Conservation (phyloP, 73 alveolate species). For the Paramecium caudatum region DNA sequence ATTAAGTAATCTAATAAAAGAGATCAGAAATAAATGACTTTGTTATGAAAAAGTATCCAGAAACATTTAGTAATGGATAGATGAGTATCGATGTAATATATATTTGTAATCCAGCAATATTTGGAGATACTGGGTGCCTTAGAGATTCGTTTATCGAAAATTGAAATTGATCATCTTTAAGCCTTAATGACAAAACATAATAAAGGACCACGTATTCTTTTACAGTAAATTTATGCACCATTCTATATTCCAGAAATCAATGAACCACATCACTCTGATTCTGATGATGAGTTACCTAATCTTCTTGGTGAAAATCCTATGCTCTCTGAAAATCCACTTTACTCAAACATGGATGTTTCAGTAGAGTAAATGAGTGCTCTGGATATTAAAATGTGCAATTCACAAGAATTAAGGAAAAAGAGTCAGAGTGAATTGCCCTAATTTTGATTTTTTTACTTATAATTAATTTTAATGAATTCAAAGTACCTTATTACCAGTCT, state of each 20-base stretch:
- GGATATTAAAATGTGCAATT: slow-evolving; percentile 45
- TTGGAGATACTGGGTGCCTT: not conserved
- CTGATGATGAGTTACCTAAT: slow-evolving; percentile 22
- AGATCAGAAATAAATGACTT: not conserved
- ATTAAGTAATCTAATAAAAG: not conserved
- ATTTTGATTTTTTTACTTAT: not conserved
- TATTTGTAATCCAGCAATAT: not conserved
- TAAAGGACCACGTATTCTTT: not conserved
- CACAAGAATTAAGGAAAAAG: slow-evolving; percentile 45
- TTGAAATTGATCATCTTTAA: slow-evolving; percentile 2
- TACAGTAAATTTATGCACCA: slow-evolving; percentile 11
- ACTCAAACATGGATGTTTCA: not conserved
- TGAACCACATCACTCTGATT: not conserved
- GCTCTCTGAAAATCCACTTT: slow-evolving; percentile 27
- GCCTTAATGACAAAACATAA: not conserved
- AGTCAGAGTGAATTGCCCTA: slow-evolving; percentile 33
- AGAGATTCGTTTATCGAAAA: slow-evolving; percentile 32
- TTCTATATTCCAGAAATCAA: slow-evolving; percentile 9
- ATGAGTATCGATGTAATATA: not conserved
- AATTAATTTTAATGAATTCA: slow-evolving; percentile 6
- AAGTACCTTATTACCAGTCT: slow-evolving; percentile 22
- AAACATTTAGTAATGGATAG: slow-evolving; percentile 14
- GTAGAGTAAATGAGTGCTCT: slow-evolving; percentile 37
- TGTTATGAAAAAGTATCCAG: slow-evolving; percentile 22
- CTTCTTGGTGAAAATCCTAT: slow-evolving; percentile 47